phyloP scores from a whole-genome alignment of 768 basidiomycete genomes.

The Trametes maxima region DNA sequence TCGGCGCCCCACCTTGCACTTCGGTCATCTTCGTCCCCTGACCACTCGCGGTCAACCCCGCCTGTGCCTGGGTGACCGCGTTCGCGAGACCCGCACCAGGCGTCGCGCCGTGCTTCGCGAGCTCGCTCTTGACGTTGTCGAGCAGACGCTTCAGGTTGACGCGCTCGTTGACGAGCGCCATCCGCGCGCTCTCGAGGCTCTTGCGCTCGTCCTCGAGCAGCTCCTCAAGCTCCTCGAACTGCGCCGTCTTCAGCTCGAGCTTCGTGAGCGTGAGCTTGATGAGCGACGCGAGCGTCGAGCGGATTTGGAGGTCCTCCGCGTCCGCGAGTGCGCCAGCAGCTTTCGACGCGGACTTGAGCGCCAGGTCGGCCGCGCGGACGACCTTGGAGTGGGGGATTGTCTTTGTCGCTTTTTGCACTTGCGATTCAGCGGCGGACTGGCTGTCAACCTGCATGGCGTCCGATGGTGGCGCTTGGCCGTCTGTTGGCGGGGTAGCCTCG shows the following conservation, averaged over 20 bases:
- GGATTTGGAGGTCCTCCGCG: conserved; percentile 82
- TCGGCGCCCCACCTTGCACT: conserved; percentile 45
- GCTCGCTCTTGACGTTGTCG: conserved; percentile 65
- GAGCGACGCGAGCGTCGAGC: conserved; percentile 74
- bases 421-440: conserved; percentile 25
- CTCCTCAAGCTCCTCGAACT: conserved; percentile 94
- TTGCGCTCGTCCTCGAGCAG: conserved; percentile 89
- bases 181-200: conserved; percentile 77
- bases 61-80: conserved; percentile 38
- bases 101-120: conserved; percentile 48
- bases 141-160: conserved; percentile 69
- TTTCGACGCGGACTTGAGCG: conserved; percentile 86
- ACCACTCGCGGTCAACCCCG: conserved; percentile 54
- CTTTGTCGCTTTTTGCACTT: conserved; percentile 38
- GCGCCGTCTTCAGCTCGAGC: conserved; percentile 91
- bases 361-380: conserved; percentile 80
- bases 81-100: conserved; percentile 28
- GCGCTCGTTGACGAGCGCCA: conserved; percentile 81
- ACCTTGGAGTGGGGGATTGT: conserved; percentile 73
- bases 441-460: conserved; percentile 54
- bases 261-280: conserved; percentile 86
- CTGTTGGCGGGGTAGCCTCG: neutral
- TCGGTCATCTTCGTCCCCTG: conserved; percentile 62
- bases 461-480: conserved; percentile 1
- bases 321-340: conserved; percentile 80